Base-by-base conservation (phyloP, 805 yeast species). In the Yarrowia keelungensis region DNA sequence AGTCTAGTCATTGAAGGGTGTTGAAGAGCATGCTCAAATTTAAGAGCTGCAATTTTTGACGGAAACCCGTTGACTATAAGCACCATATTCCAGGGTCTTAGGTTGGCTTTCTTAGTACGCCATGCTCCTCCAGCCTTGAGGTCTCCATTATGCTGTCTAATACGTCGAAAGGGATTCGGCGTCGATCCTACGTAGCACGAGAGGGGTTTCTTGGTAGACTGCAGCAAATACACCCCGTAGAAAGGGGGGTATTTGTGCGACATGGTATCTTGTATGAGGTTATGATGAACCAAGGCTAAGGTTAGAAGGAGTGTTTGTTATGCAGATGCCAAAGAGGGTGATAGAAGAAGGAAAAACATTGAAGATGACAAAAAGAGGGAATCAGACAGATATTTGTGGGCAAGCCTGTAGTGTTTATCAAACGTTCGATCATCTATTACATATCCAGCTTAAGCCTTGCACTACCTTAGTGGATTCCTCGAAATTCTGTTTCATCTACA, bases 1-100 rank as follows among this genome's bases (percentile, higher is more conserved):
- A 86, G 91, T 46, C 92, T 79, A 0, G 96, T 88, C 65, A 80
- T 81, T 71, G 87, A 81, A 1, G 88, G 80, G 76, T 90, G 95
- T 72, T 91, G 97, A 86, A 90, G 88, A 1, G 96, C 93, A 77
- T 89, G 92, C 62, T 91, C 97, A 76, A 91, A 91, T 76, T 87
- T 93, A 65, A 91, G 77, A 0, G 96, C 96, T 2, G 88, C 77
- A 2, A 87, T 81, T 70, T 85, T 86, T 8, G 87, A 85, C 0
- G 91, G 91, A 74, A 91, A 91, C 2, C 93, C 92, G 73, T 88
- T 81, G 0, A 91, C 89, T 2, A 87, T 73, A 68, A 85, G 70
- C 0, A 83, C 75, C 88, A 89, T 86, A 69, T 82, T 84, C 97
- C 97, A 91, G 0, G 97, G 97, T 67, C 94, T 77, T 42, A 80